These are phyloP conservation scores for Collybia sordida DNA, from an alignment of 768 basidiomycete species.

Conservation along the genomic window DNA sequence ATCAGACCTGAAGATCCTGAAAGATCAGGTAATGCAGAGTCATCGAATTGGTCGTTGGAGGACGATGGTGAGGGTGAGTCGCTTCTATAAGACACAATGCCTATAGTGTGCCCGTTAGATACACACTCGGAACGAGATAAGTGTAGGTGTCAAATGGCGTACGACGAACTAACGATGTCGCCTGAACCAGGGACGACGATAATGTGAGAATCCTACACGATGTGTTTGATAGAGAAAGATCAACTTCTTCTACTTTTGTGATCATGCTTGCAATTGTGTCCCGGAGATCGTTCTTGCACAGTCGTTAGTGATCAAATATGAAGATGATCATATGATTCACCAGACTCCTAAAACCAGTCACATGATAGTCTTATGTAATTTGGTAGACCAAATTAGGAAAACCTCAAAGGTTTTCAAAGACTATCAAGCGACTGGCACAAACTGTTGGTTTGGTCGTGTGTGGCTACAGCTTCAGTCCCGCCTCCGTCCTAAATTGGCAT, in stretches of 20 bases:
- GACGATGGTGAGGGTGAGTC: not conserved
- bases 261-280: too few species aligned
- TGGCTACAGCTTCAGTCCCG: too few species aligned
- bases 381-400: too few species aligned
- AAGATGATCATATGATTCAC: too few species aligned
- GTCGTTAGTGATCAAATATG: too few species aligned
- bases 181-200: constrained; percentile 21
- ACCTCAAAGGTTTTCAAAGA: too few species aligned
- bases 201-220: constrained; percentile 33
- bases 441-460: too few species aligned
- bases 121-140: not conserved
- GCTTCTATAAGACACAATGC: not conserved
- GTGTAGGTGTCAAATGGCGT: constrained; percentile 1
- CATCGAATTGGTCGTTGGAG: not conserved
- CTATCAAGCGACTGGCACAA: too few species aligned
- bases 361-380: too few species aligned
- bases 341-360: too few species aligned
- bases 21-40: constrained; percentile 1
- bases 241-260: not conserved
- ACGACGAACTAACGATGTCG: constrained; percentile 22
- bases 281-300: too few species aligned
- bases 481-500: too few species aligned
- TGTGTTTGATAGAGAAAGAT: constrained; percentile 7
- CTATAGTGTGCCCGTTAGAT: not conserved
- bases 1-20: constrained; percentile 18